Base-by-base conservation (phyloP, 2,329 filamentous ascomycete genomes). In the Curvularia verruculosa region DNA sequence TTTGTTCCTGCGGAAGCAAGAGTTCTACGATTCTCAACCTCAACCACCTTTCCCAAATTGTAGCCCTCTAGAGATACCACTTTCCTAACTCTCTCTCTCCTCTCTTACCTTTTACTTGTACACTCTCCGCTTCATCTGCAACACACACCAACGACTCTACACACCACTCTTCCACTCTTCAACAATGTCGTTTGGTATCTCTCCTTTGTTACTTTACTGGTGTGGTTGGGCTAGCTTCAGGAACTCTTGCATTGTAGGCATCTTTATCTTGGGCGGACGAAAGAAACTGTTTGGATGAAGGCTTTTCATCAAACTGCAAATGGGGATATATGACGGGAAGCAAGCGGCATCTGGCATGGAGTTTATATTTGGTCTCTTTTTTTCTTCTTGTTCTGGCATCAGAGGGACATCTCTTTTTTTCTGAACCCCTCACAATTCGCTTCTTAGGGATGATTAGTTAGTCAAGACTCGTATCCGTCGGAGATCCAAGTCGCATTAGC, bases 401-500 rank as follows among this genome's bases (percentile, higher is more conserved):
- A 60, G 54, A 58, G 60, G 65, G 59, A 67, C 62, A 58, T 56
- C 44, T 45, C 39, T 44, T 36, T 48, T 31, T 41, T 15, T 31
- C 15, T 12, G 5, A 12, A 29, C 44, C 34, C 39, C 47, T 48
- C 61, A 55, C 56, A 61, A 60, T 67, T 67, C 59, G 62, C 60
- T 70, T 69, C 63, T 66, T 66, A 73, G 71, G 73, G 73, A 75
- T 73, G 67, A 72, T 66, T 75, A 75, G 72, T 66, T 73, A 73
- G 71, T 75, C 74, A 74, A 74, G 74, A 74, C 74, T 76, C 74
- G 74, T 76, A 76, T 75, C 74, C 71, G 69, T 69, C 70, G 60
- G 72, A 58, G 66, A 67, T 68, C 39, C 40, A 39, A 51, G 49
- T 51, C 41, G 49, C 49, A 51, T 18, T 34, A 39, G 29, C 29